Evolutionary conservation across 2,329 filamentous ascomycete genomes (phyloP).

Genomic region (Colletotrichum sp.): DNA sequence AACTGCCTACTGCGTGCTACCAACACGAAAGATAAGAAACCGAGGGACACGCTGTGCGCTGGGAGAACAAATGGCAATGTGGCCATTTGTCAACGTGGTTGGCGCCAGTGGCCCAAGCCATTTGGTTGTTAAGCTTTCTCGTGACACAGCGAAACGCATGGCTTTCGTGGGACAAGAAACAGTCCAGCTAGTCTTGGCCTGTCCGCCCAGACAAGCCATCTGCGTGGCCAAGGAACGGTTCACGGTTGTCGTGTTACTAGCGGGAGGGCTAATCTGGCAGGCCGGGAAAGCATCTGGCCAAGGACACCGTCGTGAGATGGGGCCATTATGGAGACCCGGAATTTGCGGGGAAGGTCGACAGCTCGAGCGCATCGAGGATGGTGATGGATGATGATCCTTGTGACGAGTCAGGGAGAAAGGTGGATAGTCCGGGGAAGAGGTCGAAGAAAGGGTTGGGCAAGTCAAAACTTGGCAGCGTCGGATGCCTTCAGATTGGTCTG

Average conservation of each 20-base stretch:
- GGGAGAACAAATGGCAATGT: not conserved
- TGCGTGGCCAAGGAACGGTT: conserved; percentile 17
- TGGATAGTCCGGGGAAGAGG: conserved; percentile 17
- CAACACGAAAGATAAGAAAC: not conserved
- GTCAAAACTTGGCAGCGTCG: not conserved
- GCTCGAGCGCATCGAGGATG: not conserved
- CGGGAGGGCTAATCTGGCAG: conserved; percentile 19
- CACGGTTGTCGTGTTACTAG: conserved; percentile 17
- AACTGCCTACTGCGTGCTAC: not conserved
- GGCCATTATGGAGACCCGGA: not conserved
- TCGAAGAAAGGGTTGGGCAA: not conserved
- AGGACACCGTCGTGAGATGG: not conserved
- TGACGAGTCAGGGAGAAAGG: conserved; percentile 4
- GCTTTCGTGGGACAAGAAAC: not conserved
- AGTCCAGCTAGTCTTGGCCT: not conserved
- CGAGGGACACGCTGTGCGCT: not conserved
- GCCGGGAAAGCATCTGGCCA: not conserved
- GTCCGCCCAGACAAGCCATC: not conserved
- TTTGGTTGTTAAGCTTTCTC: conserved; percentile 8
- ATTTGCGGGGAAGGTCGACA: conserved; percentile 14
- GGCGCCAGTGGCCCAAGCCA: not conserved
- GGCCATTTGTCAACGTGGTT: not conserved
- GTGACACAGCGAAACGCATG: conserved; percentile 14
- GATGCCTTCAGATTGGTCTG: not conserved
- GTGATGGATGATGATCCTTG: not conserved